phyloP scores from a whole-genome alignment of 148 eudicot genomes.

The Linanthus parryae region DNA sequence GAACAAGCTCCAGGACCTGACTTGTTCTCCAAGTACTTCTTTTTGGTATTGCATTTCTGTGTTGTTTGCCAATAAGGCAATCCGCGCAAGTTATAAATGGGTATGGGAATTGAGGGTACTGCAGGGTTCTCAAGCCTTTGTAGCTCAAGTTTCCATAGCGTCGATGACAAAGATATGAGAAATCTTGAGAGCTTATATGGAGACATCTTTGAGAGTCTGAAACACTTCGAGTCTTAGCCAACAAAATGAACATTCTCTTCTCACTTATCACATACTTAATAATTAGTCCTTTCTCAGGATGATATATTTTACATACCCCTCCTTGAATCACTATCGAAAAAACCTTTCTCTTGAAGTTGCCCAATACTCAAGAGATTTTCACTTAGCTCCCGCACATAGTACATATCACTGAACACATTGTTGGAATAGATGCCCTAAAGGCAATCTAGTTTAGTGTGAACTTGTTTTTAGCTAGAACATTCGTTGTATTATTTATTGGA shows the following conservation, averaged over 20 bases:
- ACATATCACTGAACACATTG: constrained; percentile 1
- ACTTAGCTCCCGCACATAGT: constrained; percentile 4
- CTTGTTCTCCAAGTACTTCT: constrained; percentile 11
- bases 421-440: too few relatives aligned
- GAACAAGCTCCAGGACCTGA: neutral
- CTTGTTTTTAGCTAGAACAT: too few relatives aligned
- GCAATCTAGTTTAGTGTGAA: too few relatives aligned
- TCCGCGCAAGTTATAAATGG: neutral
- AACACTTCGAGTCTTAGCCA: neutral
- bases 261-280: neutral
- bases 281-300: neutral
- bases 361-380: neutral
- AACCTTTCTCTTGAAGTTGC: neutral
- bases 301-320: neutral
- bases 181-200: neutral
- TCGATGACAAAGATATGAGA: constrained; percentile 2
- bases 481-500: too few relatives aligned
- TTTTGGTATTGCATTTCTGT: neutral
- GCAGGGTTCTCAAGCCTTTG: constrained; percentile 6
- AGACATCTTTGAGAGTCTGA: neutral
- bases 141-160: constrained; percentile 13
- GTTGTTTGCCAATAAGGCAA: neutral
- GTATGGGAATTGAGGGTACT: neutral
- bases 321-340: neutral
- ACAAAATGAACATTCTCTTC: neutral